Conservation (phyloP, 2,329 filamentous ascomycete species). For the Epichloe aotearoae region DNA sequence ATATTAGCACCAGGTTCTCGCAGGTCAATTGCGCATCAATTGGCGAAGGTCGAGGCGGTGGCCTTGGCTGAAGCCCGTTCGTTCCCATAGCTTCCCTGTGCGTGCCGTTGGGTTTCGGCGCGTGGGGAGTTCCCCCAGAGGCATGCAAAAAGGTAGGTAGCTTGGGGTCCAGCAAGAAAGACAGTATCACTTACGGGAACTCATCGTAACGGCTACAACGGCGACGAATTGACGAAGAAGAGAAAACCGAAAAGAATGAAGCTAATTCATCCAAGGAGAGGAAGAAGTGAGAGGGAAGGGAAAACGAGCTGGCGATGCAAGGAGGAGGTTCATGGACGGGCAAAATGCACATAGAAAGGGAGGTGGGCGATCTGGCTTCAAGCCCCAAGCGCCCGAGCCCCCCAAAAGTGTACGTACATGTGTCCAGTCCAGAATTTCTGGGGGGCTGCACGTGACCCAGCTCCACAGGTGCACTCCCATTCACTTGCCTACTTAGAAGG, state of each 20-base stretch:
- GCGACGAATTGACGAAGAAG: constrained; percentile 4
- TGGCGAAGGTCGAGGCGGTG: background rate
- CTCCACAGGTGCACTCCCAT: background rate
- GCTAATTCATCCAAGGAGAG: constrained; percentile 26
- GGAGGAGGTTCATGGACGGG: constrained; percentile 16
- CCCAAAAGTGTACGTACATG: constrained; percentile 28
- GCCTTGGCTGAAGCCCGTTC: constrained; percentile 3
- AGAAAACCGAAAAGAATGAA: constrained; percentile 23
- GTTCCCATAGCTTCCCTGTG: background rate
- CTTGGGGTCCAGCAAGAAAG: constrained; percentile 7
- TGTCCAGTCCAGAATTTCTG: constrained; percentile 27
- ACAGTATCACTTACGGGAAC: constrained; percentile 36
- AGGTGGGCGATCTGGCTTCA: constrained; percentile 32
- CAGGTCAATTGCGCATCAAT: constrained; percentile 15
- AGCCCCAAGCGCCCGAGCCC: background rate
- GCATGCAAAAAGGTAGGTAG: background rate
- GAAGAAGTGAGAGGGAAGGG: constrained; percentile 18
- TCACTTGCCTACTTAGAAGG: too few relatives aligned
- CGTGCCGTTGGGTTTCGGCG: background rate
- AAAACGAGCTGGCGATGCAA: constrained; percentile 21
- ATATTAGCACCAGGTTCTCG: constrained; percentile 15
- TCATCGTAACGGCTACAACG: constrained; percentile 33
- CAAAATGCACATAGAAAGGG: constrained; percentile 21
- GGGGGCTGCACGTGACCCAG: constrained; percentile 22
- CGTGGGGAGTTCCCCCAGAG: background rate